phyloP scores from a whole-genome alignment of 345 rosid genomes.

The Physaria fendleri region DNA sequence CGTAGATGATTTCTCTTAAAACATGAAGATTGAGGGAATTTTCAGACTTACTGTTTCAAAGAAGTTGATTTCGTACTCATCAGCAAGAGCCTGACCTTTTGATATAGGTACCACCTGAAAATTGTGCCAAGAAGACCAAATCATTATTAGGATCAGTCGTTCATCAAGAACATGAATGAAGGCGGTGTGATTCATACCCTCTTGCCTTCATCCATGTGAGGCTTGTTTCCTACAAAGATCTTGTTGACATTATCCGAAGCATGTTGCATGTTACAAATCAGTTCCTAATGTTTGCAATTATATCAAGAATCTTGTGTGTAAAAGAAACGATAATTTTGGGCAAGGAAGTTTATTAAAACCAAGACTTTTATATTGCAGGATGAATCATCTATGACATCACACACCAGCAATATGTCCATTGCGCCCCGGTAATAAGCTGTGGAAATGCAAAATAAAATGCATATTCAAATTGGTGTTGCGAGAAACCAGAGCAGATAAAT shows the following conservation, averaged over 20 bases:
- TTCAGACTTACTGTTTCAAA: constrained; percentile 73
- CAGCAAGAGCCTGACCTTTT: constrained; percentile 97
- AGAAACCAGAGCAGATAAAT: neutral
- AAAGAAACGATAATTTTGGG: no score
- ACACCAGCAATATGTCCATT: constrained; percentile 89
- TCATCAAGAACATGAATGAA: neutral
- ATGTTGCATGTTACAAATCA: no score
- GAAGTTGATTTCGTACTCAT: constrained; percentile 94
- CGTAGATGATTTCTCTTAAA: no score
- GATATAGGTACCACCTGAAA: constrained; percentile 89
- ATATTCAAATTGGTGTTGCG: neutral
- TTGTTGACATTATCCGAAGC: no score
- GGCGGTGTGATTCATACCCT: constrained; percentile 44
- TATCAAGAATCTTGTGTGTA: no score
- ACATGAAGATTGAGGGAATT: neutral
- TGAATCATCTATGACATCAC: no score
- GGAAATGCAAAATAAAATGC: neutral
- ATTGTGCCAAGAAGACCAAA: constrained; percentile 21
- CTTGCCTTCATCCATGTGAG: constrained; percentile 98
- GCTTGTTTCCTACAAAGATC: no score
- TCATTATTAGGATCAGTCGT: neutral
- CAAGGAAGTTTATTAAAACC: no score
- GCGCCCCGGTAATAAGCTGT: constrained; percentile 92
- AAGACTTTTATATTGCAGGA: no score
- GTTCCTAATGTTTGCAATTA: no score